A percentile compares a stretch with the other conserved stretches of the same genome.
Conservation (phyloP, 139 green algal species). For the Nannochloris sp. region DNA sequence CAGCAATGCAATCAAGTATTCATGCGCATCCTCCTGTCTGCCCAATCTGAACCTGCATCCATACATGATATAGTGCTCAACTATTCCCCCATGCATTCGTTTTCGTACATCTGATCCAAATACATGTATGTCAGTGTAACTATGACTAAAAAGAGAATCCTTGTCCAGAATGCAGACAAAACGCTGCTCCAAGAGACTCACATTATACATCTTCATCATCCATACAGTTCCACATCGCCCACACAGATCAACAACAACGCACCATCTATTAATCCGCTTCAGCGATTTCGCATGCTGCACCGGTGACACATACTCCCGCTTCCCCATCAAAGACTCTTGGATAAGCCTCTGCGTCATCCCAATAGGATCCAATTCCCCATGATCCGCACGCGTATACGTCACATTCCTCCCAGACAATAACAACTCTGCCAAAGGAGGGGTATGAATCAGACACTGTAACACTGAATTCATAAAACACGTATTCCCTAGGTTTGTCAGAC, state of each 20-base stretch:
- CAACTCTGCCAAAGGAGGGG: conserved; percentile 70
- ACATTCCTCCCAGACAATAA: conserved; percentile 35
- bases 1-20: conserved; percentile 82
- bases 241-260: neutral
- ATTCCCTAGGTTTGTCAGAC: conserved; percentile 91
- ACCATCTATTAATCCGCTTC: conserved; percentile 44
- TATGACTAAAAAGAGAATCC: conserved; percentile 40
- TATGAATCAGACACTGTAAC: conserved; percentile 89
- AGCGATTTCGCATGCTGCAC: conserved; percentile 36
- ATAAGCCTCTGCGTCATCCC: conserved; percentile 43
- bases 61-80: neutral
- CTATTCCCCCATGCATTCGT: neutral
- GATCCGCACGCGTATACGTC: neutral
- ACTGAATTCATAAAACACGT: conserved; percentile 98
- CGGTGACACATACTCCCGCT: conserved; percentile 22
- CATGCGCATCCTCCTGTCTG: conserved; percentile 83
- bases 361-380: conserved; percentile 41
- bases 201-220: conserved; percentile 25
- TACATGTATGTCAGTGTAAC: conserved; percentile 52
- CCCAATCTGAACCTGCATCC: conserved; percentile 66
- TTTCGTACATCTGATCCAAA: neutral
- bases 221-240: neutral
- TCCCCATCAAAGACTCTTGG: conserved; percentile 25
- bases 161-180: neutral
- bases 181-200: conserved; percentile 2